Evolutionary conservation across 306 rosid genomes (phyloP), one percentile per base, ranked within the genome.

Genomic region (Purshia tridentata): DNA sequence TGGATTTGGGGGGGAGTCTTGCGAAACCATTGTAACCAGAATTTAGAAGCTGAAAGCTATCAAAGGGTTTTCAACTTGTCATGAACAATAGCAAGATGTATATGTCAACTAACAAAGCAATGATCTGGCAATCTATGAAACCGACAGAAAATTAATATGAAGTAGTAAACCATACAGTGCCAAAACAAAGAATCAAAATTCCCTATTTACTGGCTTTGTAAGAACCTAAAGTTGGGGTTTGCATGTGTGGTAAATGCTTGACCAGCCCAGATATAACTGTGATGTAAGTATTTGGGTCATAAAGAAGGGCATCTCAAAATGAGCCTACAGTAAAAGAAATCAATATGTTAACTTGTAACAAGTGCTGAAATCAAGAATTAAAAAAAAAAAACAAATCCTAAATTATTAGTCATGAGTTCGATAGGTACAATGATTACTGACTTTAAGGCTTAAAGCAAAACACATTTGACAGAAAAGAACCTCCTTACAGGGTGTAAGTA

Each of bases 1-100:
- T 65, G 76, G 82, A 63, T 80, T 77, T 67, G 78, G 65, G 11
- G 86, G 81, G 39, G 86, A 82, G 71, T 80, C 82, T 40, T 68
- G 85, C 55, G 79, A 78, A 50, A 76, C 80, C 81, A 79, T 81
- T 18, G 44, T 53, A 41, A 53, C 65, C 45, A 65, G 72, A 47
- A 65, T 19, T 41, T 39, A 42, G 40, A 66, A 66, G 75, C 63
- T 50, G 9, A 18, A 23, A 35, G 50, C 61, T 35, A 45, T 47
- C 39, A 12, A 75, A 51, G 23, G 19, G 35, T 63, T 50, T 59
- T 37, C 22, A 37, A 9, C 55, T 71, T 71, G 75, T 56, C 59
- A 44, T 70, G 40, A 29, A 51, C 81, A 62, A 65, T 12, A 39
- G 12, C 14, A 48, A 70, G 67, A 64, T 56, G 49, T 74, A 41